Percentiles rank a stretch among this genome's conserved stretches.
These are phyloP conservation scores for Suhomyces chickasaworum DNA, from an alignment of 1,139 yeast species.

Conservation along the genomic window DNA sequence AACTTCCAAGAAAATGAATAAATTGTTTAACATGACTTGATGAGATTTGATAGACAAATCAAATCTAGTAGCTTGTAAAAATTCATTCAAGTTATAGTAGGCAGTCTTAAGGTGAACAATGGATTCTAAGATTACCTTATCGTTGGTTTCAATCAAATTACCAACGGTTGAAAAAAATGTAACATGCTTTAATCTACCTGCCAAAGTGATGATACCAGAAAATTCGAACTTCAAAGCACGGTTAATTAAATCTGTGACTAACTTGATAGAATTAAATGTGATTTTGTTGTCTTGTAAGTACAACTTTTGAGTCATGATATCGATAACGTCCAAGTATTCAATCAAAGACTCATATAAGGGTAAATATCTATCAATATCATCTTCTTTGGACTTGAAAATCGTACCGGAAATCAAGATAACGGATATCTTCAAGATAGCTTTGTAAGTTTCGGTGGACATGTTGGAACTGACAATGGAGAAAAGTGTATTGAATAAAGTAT, in stretches of 20 bases:
- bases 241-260: conserved; percentile 48
- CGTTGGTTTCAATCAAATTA: conserved; percentile 43
- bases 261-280: conserved; percentile 46
- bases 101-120: conserved; percentile 37
- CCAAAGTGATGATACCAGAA: conserved; percentile 44
- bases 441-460: conserved; percentile 53
- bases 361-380: conserved; percentile 37
- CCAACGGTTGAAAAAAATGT: conserved; percentile 48
- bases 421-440: conserved; percentile 50
- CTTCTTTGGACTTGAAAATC: conserved; percentile 40
- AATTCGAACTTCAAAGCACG: conserved; percentile 45
- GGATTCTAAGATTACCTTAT: conserved; percentile 35
- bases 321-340: conserved; percentile 45
- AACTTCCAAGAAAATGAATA: conserved; percentile 43
- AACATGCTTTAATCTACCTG: conserved; percentile 48
- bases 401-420: conserved; percentile 49
- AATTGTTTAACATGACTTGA: conserved; percentile 44
- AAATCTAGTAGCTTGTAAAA: conserved; percentile 38
- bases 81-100: conserved; percentile 43
- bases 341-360: conserved; percentile 48
- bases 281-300: conserved; percentile 49
- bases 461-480: conserved; percentile 47
- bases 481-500: conserved; percentile 42
- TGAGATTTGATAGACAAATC: conserved; percentile 46
- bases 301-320: conserved; percentile 43